These are phyloP conservation scores for Davidsoniella neocaledoniae DNA, from an alignment of 2,329 filamentous ascomycete genomes.

Conservation along the genomic window DNA sequence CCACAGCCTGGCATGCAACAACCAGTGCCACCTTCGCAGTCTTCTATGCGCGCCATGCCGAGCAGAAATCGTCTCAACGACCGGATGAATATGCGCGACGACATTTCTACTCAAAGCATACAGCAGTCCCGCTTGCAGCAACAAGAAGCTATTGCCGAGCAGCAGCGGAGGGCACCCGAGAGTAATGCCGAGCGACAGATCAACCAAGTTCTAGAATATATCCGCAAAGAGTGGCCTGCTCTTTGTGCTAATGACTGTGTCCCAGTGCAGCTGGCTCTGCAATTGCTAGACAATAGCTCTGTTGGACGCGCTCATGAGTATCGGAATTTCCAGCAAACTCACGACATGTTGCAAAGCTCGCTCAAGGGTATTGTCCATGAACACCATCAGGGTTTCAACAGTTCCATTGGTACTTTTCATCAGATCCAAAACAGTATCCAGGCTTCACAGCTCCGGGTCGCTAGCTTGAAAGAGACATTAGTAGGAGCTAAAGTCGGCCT, in stretches of 20 bases:
- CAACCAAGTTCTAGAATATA: slow-evolving; percentile 56
- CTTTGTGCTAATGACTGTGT: slow-evolving; percentile 82
- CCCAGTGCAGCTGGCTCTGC: slow-evolving; percentile 84
- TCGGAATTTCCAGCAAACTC: slow-evolving; percentile 64
- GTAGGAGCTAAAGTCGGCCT: slow-evolving; percentile 65
- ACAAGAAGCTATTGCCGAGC: slow-evolving; percentile 9
- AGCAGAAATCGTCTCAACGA: slow-evolving; percentile 19
- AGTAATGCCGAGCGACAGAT: slow-evolving; percentile 40
- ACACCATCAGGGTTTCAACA: slow-evolving; percentile 98
- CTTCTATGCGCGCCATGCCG: slow-evolving; percentile 18
- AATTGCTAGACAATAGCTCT: slow-evolving; percentile 85
- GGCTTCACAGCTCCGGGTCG: slow-evolving; percentile 69
- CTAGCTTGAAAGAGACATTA: slow-evolving; percentile 68
- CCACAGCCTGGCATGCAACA: slow-evolving; percentile 6
- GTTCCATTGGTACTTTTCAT: slow-evolving; percentile 95
- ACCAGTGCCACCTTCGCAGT: neutral
- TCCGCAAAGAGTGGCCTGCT: slow-evolving; percentile 77
- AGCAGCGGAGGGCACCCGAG: slow-evolving; percentile 17
- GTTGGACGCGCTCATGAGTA: slow-evolving; percentile 84
- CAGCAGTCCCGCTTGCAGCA: slow-evolving; percentile 10
- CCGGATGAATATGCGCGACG: slow-evolving; percentile 7
- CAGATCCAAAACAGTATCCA: slow-evolving; percentile 94
- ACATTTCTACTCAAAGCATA: slow-evolving; percentile 2
- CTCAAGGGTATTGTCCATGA: slow-evolving; percentile 94
- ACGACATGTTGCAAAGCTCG: slow-evolving; percentile 78